Evolutionary conservation across 352 stramenopile genomes (phyloP).

Genomic region (Pilasporangium apinafurcum): DNA sequence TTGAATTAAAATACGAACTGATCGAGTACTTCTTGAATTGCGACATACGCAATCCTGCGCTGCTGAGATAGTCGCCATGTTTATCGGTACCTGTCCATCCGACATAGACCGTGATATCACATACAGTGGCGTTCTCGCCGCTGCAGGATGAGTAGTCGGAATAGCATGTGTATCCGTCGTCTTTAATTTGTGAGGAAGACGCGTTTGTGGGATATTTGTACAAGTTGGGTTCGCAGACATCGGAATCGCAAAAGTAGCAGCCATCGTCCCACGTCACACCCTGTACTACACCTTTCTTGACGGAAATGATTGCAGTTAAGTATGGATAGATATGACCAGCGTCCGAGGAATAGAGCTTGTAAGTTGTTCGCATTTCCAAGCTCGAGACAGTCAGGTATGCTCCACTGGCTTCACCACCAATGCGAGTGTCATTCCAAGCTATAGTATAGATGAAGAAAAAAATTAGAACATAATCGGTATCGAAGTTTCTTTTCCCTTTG

Average conservation of each 20-base stretch:
- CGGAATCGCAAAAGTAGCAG: slow-evolving; percentile 63
- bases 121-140: slow-evolving; percentile 34
- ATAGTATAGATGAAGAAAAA: not conserved
- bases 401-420: slow-evolving; percentile 33
- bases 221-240: slow-evolving; percentile 61
- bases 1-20: slow-evolving; percentile 62
- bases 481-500: too few species aligned
- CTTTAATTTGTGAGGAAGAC: slow-evolving; percentile 28
- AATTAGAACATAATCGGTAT: too few species aligned
- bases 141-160: slow-evolving; percentile 23
- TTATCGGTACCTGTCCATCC: slow-evolving; percentile 77
- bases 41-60: slow-evolving; percentile 68
- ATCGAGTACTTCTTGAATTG: slow-evolving; percentile 85
- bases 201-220: slow-evolving; percentile 48
- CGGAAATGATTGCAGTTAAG: slow-evolving; percentile 73
- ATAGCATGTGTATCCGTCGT: slow-evolving; percentile 66
- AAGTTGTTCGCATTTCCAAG: slow-evolving; percentile 50
- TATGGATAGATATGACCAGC: slow-evolving; percentile 52
- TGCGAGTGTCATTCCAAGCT: slow-evolving; percentile 70
- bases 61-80: slow-evolving; percentile 76
- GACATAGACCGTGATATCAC: slow-evolving; percentile 70
- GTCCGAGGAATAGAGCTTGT: slow-evolving; percentile 62
- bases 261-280: slow-evolving; percentile 80
- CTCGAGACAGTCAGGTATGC: slow-evolving; percentile 70
- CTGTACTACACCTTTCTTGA: slow-evolving; percentile 70